A percentile compares a stretch with the other conserved stretches of the same genome.
These are phyloP conservation scores for Pythium diclinum DNA, from an alignment of 352 stramenopile species.

Conservation along the genomic window DNA sequence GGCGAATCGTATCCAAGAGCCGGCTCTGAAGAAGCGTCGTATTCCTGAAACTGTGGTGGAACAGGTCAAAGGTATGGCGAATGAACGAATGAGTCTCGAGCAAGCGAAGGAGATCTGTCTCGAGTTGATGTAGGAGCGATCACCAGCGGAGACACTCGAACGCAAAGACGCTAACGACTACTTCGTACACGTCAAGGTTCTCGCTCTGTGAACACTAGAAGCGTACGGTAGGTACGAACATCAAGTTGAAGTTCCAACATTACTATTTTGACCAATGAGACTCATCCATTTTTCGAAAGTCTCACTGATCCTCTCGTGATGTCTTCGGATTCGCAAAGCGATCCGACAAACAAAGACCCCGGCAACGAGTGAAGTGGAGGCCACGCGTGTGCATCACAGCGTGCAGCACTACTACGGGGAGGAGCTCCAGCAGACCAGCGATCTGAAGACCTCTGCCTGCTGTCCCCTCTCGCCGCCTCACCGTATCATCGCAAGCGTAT, in stretches of 20 bases:
- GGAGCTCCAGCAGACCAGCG: conserved; percentile 42
- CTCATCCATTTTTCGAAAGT: too few species aligned
- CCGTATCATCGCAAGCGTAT: conserved; percentile 37
- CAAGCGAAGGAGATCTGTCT: conserved; percentile 7
- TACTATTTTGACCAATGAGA: too few species aligned
- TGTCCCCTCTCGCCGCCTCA: conserved; percentile 34
- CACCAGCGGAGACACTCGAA: not conserved
- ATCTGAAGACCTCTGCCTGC: conserved; percentile 79
- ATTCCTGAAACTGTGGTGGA: not conserved
- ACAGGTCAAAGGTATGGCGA: not conserved
- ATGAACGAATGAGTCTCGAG: conserved; percentile 16
- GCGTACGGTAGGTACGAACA: too few species aligned
- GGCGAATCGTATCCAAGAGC: conserved; percentile 4
- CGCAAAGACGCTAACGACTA: too few species aligned
- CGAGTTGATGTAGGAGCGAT: conserved; percentile 6
- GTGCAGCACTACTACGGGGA: conserved; percentile 40
- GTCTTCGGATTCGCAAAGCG: not conserved
- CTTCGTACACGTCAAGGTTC: too few species aligned
- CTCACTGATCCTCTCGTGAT: not conserved
- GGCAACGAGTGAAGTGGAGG: not conserved
- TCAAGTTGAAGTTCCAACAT: too few species aligned
- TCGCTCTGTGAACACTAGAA: too few species aligned
- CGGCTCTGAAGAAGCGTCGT: not conserved
- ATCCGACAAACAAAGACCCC: not conserved
- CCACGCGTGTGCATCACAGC: conserved; percentile 8